Evolutionary conservation across 345 rosid species (phyloP).

Genomic region (Gossypium rotundifolium): DNA sequence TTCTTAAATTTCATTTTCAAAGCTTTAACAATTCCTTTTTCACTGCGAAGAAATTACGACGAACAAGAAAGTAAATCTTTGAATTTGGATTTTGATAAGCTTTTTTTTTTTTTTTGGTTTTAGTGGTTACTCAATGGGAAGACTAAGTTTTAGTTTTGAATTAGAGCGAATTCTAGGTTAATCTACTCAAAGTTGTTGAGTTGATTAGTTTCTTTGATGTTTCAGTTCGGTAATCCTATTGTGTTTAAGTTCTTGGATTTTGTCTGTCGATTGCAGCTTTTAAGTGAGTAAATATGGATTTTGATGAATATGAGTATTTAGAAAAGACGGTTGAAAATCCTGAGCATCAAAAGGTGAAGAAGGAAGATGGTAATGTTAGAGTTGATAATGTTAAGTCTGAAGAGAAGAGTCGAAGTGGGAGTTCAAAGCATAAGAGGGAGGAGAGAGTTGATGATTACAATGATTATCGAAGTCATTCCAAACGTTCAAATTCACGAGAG

Average conservation of each 20-base stretch:
- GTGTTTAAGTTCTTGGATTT: not conserved
- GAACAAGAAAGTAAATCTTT: not conserved
- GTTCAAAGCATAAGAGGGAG: conserved; percentile 51
- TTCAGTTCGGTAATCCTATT: not conserved
- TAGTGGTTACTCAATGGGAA: not conserved
- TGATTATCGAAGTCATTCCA: conserved; percentile 39
- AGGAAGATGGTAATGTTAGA: conserved; percentile 53
- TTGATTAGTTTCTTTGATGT: not conserved
- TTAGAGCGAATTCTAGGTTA: not conserved
- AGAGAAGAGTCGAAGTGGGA: conserved; percentile 39
- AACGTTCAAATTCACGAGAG: conserved; percentile 46
- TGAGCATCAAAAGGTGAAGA: conserved; percentile 31
- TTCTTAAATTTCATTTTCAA: not conserved
- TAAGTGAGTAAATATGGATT: conserved; percentile 50
- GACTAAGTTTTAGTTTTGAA: not conserved
- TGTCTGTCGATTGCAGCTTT: not conserved
- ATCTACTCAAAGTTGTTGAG: not conserved
- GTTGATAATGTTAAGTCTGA: conserved; percentile 35
- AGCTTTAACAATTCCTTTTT: not conserved
- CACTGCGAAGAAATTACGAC: not conserved
- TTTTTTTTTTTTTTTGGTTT: not conserved
- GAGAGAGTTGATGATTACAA: conserved; percentile 41
- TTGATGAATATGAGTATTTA: conserved; percentile 92
- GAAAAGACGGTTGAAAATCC: conserved; percentile 88
- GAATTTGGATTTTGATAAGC: not conserved